These are phyloP conservation scores for Penicilliopsis zonata DNA, from an alignment of 495 filamentous ascomycete genomes.

Conservation along the genomic window DNA sequence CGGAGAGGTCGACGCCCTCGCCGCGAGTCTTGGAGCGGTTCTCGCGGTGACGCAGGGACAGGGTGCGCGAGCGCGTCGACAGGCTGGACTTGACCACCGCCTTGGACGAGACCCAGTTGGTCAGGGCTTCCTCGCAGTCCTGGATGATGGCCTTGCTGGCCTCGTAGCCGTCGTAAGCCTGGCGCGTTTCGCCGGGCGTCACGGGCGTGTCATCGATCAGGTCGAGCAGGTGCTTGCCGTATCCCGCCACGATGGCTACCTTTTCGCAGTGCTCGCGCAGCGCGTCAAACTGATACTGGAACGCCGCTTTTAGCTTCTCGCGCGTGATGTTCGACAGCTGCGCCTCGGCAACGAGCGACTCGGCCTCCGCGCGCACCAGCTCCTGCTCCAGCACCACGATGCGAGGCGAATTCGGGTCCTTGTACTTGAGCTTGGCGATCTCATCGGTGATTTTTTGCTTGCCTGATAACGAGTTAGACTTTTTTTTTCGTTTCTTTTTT, in stretches of 20 bases:
- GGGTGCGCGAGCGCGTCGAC: slow-evolving; percentile 69
- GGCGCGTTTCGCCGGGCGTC: slow-evolving; percentile 90
- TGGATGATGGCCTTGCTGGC: slow-evolving; percentile 98
- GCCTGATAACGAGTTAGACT: slow-evolving; percentile 27
- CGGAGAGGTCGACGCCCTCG: slow-evolving; percentile 64
- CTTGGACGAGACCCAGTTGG: slow-evolving; percentile 89
- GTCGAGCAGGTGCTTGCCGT: slow-evolving; percentile 91
- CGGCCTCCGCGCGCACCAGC: slow-evolving; percentile 94
- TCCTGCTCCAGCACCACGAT: slow-evolving; percentile 98
- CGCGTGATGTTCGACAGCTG: slow-evolving; percentile 98
- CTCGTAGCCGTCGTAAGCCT: slow-evolving; percentile 96
- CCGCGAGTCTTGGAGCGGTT: slow-evolving; percentile 43
- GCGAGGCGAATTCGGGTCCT: slow-evolving; percentile 93
- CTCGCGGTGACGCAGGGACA: slow-evolving; percentile 72
- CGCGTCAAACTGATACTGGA: slow-evolving; percentile 97
- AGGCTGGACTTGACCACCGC: slow-evolving; percentile 78
- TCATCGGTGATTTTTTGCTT: slow-evolving; percentile 99
- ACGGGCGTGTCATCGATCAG: slow-evolving; percentile 94
- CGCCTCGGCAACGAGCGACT: slow-evolving; percentile 94
- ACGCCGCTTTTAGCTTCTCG: slow-evolving; percentile 97
- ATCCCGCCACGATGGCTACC: slow-evolving; percentile 92
- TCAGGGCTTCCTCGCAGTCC: slow-evolving; percentile 94
- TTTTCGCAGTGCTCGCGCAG: slow-evolving; percentile 97
- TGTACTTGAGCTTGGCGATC: slow-evolving; percentile 98
- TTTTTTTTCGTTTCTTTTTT: too few species aligned